These are phyloP conservation scores for Suillus ampliporus DNA, from an alignment of 768 basidiomycete genomes.

Conservation along the genomic window DNA sequence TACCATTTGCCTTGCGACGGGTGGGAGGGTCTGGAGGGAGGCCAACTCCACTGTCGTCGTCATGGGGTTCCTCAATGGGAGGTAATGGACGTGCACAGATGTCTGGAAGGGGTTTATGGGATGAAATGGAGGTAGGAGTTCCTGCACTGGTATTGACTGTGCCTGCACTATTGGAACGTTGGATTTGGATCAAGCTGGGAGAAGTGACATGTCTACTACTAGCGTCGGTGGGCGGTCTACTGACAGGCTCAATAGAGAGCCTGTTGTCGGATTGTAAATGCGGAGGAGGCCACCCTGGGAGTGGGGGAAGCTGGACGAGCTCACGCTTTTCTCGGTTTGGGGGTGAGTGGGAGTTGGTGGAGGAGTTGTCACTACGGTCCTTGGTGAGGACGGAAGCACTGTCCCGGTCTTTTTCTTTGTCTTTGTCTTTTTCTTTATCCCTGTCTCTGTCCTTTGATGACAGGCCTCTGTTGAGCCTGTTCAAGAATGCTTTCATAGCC, in stretches of 20 bases:
- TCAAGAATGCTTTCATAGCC: conserved; percentile 85
- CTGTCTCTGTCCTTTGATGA: conserved; percentile 61
- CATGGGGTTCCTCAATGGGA: conserved; percentile 49
- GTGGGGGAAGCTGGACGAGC: conserved; percentile 61
- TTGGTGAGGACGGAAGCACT: conserved; percentile 33
- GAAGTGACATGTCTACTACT: conserved; percentile 21
- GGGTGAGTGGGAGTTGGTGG: conserved; percentile 27
- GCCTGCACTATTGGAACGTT: conserved; percentile 34
- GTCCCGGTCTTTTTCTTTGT: conserved; percentile 31
- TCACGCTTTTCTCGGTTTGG: conserved; percentile 58
- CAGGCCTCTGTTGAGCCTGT: conserved; percentile 70
- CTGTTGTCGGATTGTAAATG: conserved; percentile 21
- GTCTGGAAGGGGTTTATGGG: conserved; percentile 78
- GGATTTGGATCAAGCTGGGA: conserved; percentile 29
- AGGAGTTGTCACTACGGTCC: conserved; percentile 40
- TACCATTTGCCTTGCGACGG: conserved; percentile 47
- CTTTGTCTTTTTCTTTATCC: conserved; percentile 56
- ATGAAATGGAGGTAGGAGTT: conserved; percentile 52
- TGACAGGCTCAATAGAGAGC: conserved; percentile 11
- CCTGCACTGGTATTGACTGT: conserved; percentile 40
- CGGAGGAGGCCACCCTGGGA: conserved; percentile 70
- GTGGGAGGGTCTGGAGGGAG: conserved; percentile 32
- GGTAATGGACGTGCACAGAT: conserved; percentile 56
- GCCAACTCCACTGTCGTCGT: conserved; percentile 42
- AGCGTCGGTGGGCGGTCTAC: neutral